Percentiles rank a stretch among this genome's conserved stretches.
These are phyloP conservation scores for Trametes sanguinea DNA, from an alignment of 768 basidiomycete species.

Conservation along the genomic window DNA sequence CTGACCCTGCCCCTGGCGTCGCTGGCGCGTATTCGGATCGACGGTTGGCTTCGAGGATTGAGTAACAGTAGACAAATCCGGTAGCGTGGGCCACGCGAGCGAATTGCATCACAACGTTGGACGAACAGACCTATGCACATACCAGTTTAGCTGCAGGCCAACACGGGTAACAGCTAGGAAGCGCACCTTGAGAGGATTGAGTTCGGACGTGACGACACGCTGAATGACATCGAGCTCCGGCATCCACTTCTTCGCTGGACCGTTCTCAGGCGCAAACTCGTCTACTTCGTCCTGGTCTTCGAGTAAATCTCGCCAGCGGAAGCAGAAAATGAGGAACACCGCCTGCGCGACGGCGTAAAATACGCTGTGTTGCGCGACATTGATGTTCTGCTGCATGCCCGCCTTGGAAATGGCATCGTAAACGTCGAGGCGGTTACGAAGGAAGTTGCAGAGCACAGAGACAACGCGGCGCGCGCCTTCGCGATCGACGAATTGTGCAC, in stretches of 20 bases:
- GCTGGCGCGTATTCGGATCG: slow-evolving; percentile 52
- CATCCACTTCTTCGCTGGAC: slow-evolving; percentile 75
- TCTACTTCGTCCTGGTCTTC: slow-evolving; percentile 62
- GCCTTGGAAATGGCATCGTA: slow-evolving; percentile 53
- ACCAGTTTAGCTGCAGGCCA: not conserved
- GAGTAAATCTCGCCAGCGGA: slow-evolving; percentile 89
- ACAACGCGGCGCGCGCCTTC: slow-evolving; percentile 74
- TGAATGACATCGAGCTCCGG: slow-evolving; percentile 75
- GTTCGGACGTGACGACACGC: slow-evolving; percentile 72
- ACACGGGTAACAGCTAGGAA: not conserved
- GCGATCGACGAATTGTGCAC: slow-evolving; percentile 83
- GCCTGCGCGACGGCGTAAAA: slow-evolving; percentile 94
- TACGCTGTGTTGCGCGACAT: slow-evolving; percentile 53
- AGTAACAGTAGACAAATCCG: slow-evolving; percentile 92
- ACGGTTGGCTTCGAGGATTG: slow-evolving; percentile 86
- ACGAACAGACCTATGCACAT: slow-evolving; percentile 73
- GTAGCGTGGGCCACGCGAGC: slow-evolving; percentile 90
- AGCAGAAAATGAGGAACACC: slow-evolving; percentile 96
- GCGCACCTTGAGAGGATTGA: slow-evolving; percentile 87
- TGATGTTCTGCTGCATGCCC: slow-evolving; percentile 36
- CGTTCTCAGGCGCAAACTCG: slow-evolving; percentile 26
- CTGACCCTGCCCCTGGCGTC: slow-evolving; percentile 17
- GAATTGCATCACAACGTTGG: slow-evolving; percentile 90
- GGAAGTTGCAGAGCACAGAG: slow-evolving; percentile 82
- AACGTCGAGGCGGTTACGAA: slow-evolving; percentile 75